A percentile compares a stretch with the other conserved stretches of the same genome.
Evolutionary conservation across 441 rosid species (phyloP).

Genomic region (Adansonia rubrostipa): DNA sequence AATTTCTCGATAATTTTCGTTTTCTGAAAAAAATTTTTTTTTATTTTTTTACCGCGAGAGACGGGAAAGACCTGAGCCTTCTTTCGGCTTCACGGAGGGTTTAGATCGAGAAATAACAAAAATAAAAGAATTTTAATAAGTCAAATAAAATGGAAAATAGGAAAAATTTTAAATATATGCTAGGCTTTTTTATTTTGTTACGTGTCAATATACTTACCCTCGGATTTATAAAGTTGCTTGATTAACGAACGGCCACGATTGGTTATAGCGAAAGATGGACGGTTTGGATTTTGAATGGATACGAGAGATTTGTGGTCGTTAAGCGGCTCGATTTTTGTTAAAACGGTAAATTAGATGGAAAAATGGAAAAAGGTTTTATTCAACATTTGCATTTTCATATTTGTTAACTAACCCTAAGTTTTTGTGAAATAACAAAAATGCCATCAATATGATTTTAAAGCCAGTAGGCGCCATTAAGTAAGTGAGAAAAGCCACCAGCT

Average conservation of each 20-base stretch:
- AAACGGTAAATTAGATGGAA: conserved; percentile 10
- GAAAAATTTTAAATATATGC: conserved; percentile 14
- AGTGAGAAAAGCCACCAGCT: not conserved
- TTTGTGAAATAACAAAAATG: conserved; percentile 19
- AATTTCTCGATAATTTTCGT: conserved; percentile 43
- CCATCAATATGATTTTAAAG: conserved; percentile 30
- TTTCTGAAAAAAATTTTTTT: conserved; percentile 6
- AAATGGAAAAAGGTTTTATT: conserved; percentile 26
- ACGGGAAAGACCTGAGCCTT: conserved; percentile 70
- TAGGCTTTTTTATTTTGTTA: not conserved
- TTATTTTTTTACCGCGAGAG: conserved; percentile 31
- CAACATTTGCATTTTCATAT: conserved; percentile 15
- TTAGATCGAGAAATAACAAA: conserved; percentile 47
- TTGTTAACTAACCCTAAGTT: not conserved
- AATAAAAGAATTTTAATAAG: conserved; percentile 28
- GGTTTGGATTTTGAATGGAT: conserved; percentile 28
- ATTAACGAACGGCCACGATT: conserved; percentile 30
- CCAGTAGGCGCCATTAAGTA: conserved; percentile 29
- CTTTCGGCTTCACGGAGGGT: conserved; percentile 62
- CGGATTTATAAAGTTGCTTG: conserved; percentile 20
- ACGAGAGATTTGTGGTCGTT: conserved; percentile 31
- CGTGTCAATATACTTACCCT: conserved; percentile 30
- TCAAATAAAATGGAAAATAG: conserved; percentile 17
- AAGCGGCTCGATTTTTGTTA: conserved; percentile 24
- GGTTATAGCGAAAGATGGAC: conserved; percentile 28